Base-by-base conservation (phyloP, 768 basidiomycete genomes). In the Panellus pusillus region DNA sequence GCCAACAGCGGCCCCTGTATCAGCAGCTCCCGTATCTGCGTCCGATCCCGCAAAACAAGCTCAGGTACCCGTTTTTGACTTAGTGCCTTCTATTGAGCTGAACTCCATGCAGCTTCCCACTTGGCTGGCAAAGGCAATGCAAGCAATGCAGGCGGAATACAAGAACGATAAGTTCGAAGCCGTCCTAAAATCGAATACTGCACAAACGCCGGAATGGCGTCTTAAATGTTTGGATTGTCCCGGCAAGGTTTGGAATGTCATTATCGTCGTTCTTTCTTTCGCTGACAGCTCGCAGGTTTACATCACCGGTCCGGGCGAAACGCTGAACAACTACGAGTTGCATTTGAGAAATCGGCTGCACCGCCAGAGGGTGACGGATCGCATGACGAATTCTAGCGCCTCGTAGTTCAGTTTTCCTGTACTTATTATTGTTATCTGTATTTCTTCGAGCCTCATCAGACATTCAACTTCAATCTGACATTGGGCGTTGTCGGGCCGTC, bases 151-250 rank as follows among this genome's bases (percentile, higher is more conserved):
- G 63, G 68, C 72, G 9, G 81, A 78, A 69, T 95, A 91, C 65
- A 85, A 87, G 2, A 80, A 90, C 57, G 95, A 98, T 68, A 81
- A 68, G 54, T 95, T 98, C 61, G 88, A 91, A 61, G 81, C 89
- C 15, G 83, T 90, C 29, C 71, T 83, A 28, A 87, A 83, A 63
- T 72, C 79, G 7, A 74, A 75, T 28, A 74, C 79, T 40, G 76
- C 73, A 12, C 77, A 75, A n/a, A 69, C 75, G 19, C 79, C 82
- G 6, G 93, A 96, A 69, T 98, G 95, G 94, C 81, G 92, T 15
- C 80, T 96, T 65, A 93, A 89, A 69, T 97, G 93, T 68, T 65
- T 84, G 60, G 93, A 97, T 68, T 95, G 93, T 70, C 93, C 93
- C 61, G 93, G 93, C 64, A 96, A 94, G 81, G 93, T 92, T 55